Conservation (phyloP, 2,329 filamentous ascomycete species). For the Xylaria sp. region DNA sequence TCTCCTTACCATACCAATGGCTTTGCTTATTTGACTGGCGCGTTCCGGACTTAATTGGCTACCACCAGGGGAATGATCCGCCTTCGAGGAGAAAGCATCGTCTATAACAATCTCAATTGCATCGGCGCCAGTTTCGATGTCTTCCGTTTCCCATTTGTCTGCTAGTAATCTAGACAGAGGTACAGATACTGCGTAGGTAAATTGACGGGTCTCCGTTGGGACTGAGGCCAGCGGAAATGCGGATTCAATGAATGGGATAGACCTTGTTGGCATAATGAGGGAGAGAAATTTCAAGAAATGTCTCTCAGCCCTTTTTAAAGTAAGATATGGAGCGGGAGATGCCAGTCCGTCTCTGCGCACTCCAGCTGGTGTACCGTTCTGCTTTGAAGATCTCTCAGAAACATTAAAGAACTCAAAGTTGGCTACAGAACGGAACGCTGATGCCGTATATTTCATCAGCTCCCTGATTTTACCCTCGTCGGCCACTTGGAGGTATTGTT, state of each 20-base stretch:
- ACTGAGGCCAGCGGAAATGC: constrained; percentile 73
- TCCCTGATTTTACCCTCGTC: constrained; percentile 67
- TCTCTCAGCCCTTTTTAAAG: constrained; percentile 74
- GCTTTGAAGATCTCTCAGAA: constrained; percentile 63
- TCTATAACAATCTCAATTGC: constrained; percentile 71
- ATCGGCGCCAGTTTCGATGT: constrained; percentile 73
- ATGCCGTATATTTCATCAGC: constrained; percentile 66
- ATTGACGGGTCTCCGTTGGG: constrained; percentile 68
- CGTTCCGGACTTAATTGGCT: constrained; percentile 46
- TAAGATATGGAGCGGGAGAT: constrained; percentile 69
- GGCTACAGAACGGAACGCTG: constrained; percentile 72
- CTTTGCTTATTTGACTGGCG: constrained; percentile 65
- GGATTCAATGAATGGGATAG: constrained; percentile 69
- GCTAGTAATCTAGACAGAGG: constrained; percentile 67
- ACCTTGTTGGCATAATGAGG: constrained; percentile 65
- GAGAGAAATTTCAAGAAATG: constrained; percentile 77
- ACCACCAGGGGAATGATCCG: not conserved
- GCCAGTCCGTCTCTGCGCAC: constrained; percentile 50
- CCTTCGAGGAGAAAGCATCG: constrained; percentile 25
- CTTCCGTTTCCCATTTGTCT: constrained; percentile 68
- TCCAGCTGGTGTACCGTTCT: constrained; percentile 32
- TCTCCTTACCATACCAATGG: constrained; percentile 69
- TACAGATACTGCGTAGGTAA: constrained; percentile 75
- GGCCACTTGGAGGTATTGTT: constrained; percentile 68
- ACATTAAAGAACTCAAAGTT: constrained; percentile 84